phyloP scores from a whole-genome alignment of 768 basidiomycete species.

The Trametes sanguinea region DNA sequence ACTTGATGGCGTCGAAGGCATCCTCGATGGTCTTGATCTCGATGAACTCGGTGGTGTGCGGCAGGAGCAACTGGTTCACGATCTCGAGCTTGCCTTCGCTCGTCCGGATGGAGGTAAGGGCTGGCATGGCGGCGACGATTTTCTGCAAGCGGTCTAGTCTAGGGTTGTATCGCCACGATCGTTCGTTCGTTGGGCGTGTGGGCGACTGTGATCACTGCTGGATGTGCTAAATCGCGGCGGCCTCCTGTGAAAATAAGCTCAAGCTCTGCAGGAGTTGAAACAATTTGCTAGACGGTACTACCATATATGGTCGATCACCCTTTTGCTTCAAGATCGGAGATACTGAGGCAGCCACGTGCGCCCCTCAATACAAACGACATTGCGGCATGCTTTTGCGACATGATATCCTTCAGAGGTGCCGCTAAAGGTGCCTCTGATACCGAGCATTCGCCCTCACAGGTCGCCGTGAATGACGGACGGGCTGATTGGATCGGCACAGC shows the following conservation, averaged over 20 bases:
- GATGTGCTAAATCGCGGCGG: neutral
- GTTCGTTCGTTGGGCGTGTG: neutral
- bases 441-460: too few species aligned
- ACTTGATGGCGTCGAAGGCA: slow-evolving; percentile 92
- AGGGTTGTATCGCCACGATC: neutral
- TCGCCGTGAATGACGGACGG: too few species aligned
- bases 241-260: neutral
- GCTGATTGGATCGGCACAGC: too few species aligned
- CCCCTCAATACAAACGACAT: neutral
- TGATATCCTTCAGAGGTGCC: too few species aligned
- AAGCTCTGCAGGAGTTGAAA: neutral
- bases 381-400: too few species aligned
- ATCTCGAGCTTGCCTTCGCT: slow-evolving; percentile 70
- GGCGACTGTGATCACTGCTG: slow-evolving; percentile 6
- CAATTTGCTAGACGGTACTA: slow-evolving; percentile 11
- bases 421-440: too few species aligned
- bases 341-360: slow-evolving; percentile 14
- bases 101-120: slow-evolving; percentile 43
- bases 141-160: neutral
- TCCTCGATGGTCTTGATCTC: slow-evolving; percentile 72
- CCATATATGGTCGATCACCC: slow-evolving; percentile 14
- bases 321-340: slow-evolving; percentile 2
- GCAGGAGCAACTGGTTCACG: slow-evolving; percentile 86
- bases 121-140: slow-evolving; percentile 19
- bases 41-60: slow-evolving; percentile 68